Percentiles rank a stretch among this genome's conserved stretches.
Conservation (phyloP, 139 green algal species). For the Chlorella sp. region DNA sequence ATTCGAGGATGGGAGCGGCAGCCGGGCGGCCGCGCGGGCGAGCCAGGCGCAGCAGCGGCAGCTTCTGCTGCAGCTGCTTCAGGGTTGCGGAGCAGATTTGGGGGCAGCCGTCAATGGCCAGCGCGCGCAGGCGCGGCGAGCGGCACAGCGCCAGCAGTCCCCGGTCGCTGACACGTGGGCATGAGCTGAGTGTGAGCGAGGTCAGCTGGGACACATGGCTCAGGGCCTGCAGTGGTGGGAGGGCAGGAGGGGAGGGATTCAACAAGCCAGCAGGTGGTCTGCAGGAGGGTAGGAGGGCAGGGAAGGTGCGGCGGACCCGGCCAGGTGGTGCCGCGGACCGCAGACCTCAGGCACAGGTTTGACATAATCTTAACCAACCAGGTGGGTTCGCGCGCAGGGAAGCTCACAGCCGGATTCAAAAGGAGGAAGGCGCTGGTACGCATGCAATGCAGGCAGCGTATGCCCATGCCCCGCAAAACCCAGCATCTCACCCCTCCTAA, state of each 20-base stretch:
- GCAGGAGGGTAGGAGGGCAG: too few species aligned
- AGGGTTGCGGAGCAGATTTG: background rate
- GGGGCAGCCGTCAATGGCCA: constrained; percentile 19
- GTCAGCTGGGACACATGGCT: constrained; percentile 6
- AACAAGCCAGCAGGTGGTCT: background rate
- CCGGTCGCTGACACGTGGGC: constrained; percentile 5
- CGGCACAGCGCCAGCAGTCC: constrained; percentile 26
- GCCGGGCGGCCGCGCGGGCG: background rate
- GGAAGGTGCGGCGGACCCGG: background rate
- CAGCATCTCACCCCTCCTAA: background rate
- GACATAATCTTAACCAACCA: too few species aligned
- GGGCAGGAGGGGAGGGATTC: background rate
- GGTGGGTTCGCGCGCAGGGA: too few species aligned
- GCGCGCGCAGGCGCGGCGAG: background rate
- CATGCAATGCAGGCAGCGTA: background rate
- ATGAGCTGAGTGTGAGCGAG: constrained; percentile 12
- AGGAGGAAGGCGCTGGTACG: too few species aligned
- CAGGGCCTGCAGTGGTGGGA: background rate
- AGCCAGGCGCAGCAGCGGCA: constrained; percentile 20
- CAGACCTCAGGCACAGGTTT: too few species aligned
- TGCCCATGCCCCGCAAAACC: background rate
- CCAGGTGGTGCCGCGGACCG: too few species aligned
- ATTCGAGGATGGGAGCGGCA: background rate
- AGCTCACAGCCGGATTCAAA: too few species aligned
- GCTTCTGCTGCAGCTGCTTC: background rate